Base-by-base conservation (phyloP, 2,329 filamentous ascomycete species). In the Aspergillus sp. region DNA sequence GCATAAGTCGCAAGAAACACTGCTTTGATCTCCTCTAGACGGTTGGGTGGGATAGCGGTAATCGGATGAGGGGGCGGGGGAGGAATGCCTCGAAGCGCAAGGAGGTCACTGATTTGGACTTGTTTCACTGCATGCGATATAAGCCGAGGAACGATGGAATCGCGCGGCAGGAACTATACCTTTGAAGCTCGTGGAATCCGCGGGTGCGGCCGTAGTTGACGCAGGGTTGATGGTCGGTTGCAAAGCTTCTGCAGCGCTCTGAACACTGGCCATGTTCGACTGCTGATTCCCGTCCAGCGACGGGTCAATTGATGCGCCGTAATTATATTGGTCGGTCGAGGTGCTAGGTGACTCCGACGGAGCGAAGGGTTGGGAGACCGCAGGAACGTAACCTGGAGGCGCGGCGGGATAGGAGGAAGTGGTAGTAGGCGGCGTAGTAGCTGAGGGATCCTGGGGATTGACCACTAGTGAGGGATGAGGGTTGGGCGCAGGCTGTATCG, bases 1-100 rank as follows among this genome's bases (percentile, higher is more conserved):
- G 86, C 87, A 68, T 94, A 95, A 58, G 90, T 85, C 59, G 87
- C 86, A 61, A 83, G 81, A 71, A 89, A 95, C 14, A 93, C 75
- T 55, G 82, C 82, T 57, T 84, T 85, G 53, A 90, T 84, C 65
- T 90, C 86, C 61, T 85, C 82, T 46, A 89, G 77, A 52, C 71
- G 72, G 6, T 71, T 67, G 24, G 71, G 68, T 5, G 76, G 66
- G 36, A 79, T 66, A 49, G 70, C 73, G 42, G 62, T 80, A 70
- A 67, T 76, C 70, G 63, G 78, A 52, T 81, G 78, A 24, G 81
- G 78, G 58, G 82, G 77, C 19, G 80, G 76, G 3, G 83, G 81
- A 41, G 83, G 80, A 47, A 83, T 70, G 49, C 82, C 79, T 60
- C 84, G 83, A 55, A 88, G 79, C 16, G 75, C 70, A 59, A 92